Conservation (phyloP, 208 protist species). For the Tetramitus jugosus region DNA sequence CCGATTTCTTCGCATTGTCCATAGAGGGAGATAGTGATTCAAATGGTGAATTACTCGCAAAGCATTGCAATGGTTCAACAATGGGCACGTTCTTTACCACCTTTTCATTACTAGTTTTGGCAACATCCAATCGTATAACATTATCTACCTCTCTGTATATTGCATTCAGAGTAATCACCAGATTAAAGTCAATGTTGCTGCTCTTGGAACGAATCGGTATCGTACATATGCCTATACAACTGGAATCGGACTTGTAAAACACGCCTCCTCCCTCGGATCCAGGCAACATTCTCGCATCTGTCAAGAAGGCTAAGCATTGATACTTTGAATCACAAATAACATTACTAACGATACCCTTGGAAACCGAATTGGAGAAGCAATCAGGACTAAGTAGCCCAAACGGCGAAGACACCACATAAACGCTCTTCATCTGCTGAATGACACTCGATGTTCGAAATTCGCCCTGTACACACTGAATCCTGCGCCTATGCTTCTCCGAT, state of each 20-base stretch:
- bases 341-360: slow-evolving; percentile 6
- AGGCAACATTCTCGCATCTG: not conserved
- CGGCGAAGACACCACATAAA: not conserved
- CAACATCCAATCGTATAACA: not conserved
- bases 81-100: not conserved
- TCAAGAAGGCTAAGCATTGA: not conserved
- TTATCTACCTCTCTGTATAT: not conserved
- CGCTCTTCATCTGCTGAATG: not conserved
- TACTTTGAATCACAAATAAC: not conserved
- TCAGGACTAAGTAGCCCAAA: not conserved
- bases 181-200: not conserved
- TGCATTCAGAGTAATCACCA: not conserved
- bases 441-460: not conserved
- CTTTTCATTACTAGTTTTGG: not conserved
- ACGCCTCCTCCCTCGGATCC: slow-evolving; percentile 12
- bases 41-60: no score
- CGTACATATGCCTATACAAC: slow-evolving; percentile 11
- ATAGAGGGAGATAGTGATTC: no score
- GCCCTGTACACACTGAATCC: no score
- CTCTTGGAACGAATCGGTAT: not conserved
- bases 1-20: not conserved
- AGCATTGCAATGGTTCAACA: no score
- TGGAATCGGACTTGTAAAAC: not conserved
- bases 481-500: no score
- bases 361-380: not conserved